Base-by-base conservation (phyloP, 2,329 filamentous ascomycete genomes). In the Claviceps sp. region DNA sequence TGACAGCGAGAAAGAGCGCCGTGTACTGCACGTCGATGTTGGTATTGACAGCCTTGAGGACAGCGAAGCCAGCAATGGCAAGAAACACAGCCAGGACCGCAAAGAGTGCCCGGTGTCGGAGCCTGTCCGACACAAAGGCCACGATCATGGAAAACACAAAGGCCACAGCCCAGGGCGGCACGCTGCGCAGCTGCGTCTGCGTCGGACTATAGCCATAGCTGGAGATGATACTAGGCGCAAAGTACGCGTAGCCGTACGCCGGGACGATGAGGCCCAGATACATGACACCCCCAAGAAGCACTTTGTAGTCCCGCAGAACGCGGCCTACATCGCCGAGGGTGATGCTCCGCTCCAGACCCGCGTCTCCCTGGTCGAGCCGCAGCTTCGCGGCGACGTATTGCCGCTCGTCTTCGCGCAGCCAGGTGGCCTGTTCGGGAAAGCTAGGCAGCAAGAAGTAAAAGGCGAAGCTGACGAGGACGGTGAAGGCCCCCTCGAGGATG, bases 231-330 rank as follows among this genome's bases (percentile, higher is more conserved):
- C 79, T 77, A 0, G 86, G 84, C 2, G 83, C 76, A 60, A 90
- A 90, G 70, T 86, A 89, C 46, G 86, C 85, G 61, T 87, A 90
- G 59, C 82, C 76, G 63, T 89, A 89, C 4, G 84, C 85, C 0
- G 86, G 84, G 1, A 90, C 84, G 57, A 89, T 81, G 54, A 89
- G 73, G 11, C 85, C 86, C 59, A 90, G 82, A 68, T 90, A 91
- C 85, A 89, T 89, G 65, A 89, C 74, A 0, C 84, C 85, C 45
- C 84, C 86, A 14, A 89, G 65, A 59, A 87, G 78, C 59, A 89
- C 75, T 65, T 87, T 87, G 68, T 74, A 82, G 66, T 91, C 85
- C 61, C 82, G 84, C 70, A 90, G 78, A 19, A 87, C 81, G 19
- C 68, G 69, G 17, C 76, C 57, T 17, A 85, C 74, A 58, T 87